phyloP scores from a whole-genome alignment of 2,329 filamentous ascomycete genomes.

The Esteya vermicola region DNA sequence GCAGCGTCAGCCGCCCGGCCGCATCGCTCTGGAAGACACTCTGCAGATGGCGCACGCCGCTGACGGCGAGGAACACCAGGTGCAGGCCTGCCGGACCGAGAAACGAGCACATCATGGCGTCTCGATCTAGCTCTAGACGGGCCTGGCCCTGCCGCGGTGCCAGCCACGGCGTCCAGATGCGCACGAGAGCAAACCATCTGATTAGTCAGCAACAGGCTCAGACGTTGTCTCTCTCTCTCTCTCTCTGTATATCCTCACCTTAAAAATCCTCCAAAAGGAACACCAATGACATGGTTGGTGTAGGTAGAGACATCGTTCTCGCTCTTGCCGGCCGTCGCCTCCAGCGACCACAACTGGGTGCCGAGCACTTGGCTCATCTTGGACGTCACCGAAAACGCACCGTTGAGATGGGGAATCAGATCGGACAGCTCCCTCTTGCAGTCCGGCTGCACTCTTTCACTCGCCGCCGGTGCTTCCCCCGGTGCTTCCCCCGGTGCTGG shows the following conservation, averaged over 20 bases:
- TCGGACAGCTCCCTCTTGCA: slow-evolving; percentile 13
- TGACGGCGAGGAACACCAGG: slow-evolving; percentile 65
- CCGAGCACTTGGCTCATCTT: slow-evolving; percentile 51
- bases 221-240: not conserved
- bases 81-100: slow-evolving; percentile 57
- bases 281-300: slow-evolving; percentile 43
- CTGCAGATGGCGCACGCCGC: slow-evolving; percentile 56
- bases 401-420: slow-evolving; percentile 43
- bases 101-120: slow-evolving; percentile 68
- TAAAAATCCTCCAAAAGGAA: slow-evolving; percentile 41
- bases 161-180: slow-evolving; percentile 72
- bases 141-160: slow-evolving; percentile 70
- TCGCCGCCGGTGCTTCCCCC: too few species aligned
- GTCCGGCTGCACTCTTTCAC: too few species aligned
- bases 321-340: slow-evolving; percentile 40
- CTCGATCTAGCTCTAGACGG: slow-evolving; percentile 56
- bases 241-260: slow-evolving; percentile 23
- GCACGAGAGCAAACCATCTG: slow-evolving; percentile 71
- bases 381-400: slow-evolving; percentile 36
- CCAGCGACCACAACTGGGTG: slow-evolving; percentile 58
- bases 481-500: too few species aligned
- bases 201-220: too few species aligned
- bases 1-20: slow-evolving; percentile 52
- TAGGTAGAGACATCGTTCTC: slow-evolving; percentile 34
- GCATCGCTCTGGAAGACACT: slow-evolving; percentile 53